phyloP scores from a whole-genome alignment of 2,329 filamentous ascomycete genomes.

The Reticulascus tulasneorum region DNA sequence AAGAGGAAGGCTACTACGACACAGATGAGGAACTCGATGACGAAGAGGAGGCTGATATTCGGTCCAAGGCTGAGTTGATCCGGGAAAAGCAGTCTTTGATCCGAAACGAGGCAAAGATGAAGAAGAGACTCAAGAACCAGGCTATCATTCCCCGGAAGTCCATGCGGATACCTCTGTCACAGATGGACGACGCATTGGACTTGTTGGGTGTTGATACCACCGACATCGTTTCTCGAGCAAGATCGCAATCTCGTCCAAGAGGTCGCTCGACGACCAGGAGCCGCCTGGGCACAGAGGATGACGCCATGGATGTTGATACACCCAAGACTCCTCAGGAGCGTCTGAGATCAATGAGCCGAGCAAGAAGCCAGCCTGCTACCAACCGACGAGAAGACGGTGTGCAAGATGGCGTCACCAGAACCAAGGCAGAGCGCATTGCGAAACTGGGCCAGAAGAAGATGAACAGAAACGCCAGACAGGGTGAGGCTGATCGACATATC shows the following conservation, averaged over 20 bases:
- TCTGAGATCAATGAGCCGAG: slow-evolving; percentile 69
- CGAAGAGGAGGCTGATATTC: slow-evolving; percentile 80
- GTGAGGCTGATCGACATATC: slow-evolving; percentile 91
- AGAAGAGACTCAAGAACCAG: slow-evolving; percentile 95
- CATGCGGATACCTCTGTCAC: slow-evolving; percentile 75
- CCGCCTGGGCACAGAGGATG: slow-evolving; percentile 60
- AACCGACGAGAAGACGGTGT: slow-evolving; percentile 79
- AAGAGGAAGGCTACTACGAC: slow-evolving; percentile 91
- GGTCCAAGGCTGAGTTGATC: slow-evolving; percentile 91
- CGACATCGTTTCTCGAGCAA: slow-evolving; percentile 68
- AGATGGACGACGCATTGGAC: slow-evolving; percentile 83
- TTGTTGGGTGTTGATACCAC: slow-evolving; percentile 81
- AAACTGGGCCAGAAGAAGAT: slow-evolving; percentile 97
- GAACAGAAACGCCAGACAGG: slow-evolving; percentile 96
- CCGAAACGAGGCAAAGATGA: slow-evolving; percentile 90
- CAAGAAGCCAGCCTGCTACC: slow-evolving; percentile 46
- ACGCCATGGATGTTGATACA: slow-evolving; percentile 70
- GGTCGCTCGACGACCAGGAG: slow-evolving; percentile 67
- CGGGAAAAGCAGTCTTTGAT: slow-evolving; percentile 91
- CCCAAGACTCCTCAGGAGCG: slow-evolving; percentile 47
- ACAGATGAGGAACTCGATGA: slow-evolving; percentile 79
- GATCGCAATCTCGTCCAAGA: slow-evolving; percentile 62
- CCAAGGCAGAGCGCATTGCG: slow-evolving; percentile 78
- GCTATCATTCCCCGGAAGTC: slow-evolving; percentile 84
- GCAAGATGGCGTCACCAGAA: slow-evolving; percentile 58